A percentile compares a stretch with the other conserved stretches of the same genome.
Evolutionary conservation across 2,329 filamentous ascomycete genomes (phyloP).

Genomic region (Cytospora leucostoma): DNA sequence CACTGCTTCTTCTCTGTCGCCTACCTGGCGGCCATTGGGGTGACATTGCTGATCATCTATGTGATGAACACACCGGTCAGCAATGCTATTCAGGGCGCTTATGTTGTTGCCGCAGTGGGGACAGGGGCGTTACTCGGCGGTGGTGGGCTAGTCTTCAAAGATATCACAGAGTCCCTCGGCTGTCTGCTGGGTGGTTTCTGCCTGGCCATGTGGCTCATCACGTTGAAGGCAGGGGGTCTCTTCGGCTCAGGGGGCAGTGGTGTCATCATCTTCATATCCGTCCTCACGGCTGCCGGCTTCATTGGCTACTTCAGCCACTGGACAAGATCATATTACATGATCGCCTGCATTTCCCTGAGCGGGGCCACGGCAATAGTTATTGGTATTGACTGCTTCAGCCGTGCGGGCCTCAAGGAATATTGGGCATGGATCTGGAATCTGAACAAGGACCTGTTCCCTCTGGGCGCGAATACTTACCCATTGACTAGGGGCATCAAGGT

Average conservation of each 20-base stretch:
- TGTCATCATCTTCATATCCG: slow-evolving; percentile 74
- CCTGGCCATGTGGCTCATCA: slow-evolving; percentile 87
- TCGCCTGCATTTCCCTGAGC: slow-evolving; percentile 74
- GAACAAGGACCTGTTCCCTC: slow-evolving; percentile 78
- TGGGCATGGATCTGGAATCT: slow-evolving; percentile 91
- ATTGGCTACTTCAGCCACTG: slow-evolving; percentile 76
- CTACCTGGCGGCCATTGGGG: slow-evolving; percentile 70
- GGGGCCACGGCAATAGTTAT: slow-evolving; percentile 79
- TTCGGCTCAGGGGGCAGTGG: slow-evolving; percentile 57
- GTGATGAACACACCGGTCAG: slow-evolving; percentile 80
- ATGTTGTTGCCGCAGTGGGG: slow-evolving; percentile 75
- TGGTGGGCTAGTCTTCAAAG: slow-evolving; percentile 74
- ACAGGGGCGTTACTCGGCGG: slow-evolving; percentile 75
- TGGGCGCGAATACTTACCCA: slow-evolving; percentile 76
- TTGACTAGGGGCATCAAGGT: slow-evolving; percentile 84
- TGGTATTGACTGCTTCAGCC: slow-evolving; percentile 87
- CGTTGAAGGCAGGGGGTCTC: slow-evolving; percentile 74
- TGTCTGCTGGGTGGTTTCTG: slow-evolving; percentile 87
- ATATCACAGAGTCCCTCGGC: slow-evolving; percentile 78
- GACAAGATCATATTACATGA: slow-evolving; percentile 77
- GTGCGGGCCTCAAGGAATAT: slow-evolving; percentile 92
- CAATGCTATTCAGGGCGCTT: slow-evolving; percentile 79
- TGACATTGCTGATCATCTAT: slow-evolving; percentile 83
- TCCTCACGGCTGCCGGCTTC: slow-evolving; percentile 68
- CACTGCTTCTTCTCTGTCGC: slow-evolving; percentile 80